These are phyloP conservation scores for Russula abietina DNA, from an alignment of 768 basidiomycete species.

Conservation along the genomic window DNA sequence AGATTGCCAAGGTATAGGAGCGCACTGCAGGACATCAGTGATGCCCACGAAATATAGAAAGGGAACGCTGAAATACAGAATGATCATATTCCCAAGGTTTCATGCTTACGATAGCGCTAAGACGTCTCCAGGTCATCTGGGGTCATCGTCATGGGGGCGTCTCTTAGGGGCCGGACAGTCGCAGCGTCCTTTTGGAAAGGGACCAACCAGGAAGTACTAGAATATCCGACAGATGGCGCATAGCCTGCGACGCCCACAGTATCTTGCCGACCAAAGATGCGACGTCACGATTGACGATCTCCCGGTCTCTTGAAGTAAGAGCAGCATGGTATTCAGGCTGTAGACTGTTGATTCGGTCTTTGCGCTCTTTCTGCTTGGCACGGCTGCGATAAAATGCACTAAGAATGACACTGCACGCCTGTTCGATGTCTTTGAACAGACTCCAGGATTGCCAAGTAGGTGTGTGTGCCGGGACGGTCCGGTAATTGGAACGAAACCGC, in stretches of 20 bases:
- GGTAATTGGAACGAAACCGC: too few relatives aligned
- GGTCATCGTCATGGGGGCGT: slow-evolving; percentile 60
- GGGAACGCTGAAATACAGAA: slow-evolving; percentile 28
- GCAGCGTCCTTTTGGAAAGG: slow-evolving; percentile 45
- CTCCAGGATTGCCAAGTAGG: slow-evolving; percentile 16
- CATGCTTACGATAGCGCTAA: slow-evolving; percentile 55
- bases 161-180: slow-evolving; percentile 46
- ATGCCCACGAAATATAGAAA: not conserved
- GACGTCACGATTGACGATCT: slow-evolving; percentile 32
- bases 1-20: slow-evolving; percentile 34
- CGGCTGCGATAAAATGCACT: slow-evolving; percentile 24
- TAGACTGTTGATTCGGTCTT: slow-evolving; percentile 31
- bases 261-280: slow-evolving; percentile 39
- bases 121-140: slow-evolving; percentile 59
- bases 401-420: not conserved
- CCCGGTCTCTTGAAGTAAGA: slow-evolving; percentile 31
- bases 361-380: slow-evolving; percentile 34
- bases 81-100: slow-evolving; percentile 67
- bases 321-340: slow-evolving; percentile 32
- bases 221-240: slow-evolving; percentile 57
- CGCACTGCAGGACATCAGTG: slow-evolving; percentile 26
- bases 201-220: slow-evolving; percentile 37
- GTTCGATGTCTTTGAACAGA: not conserved
- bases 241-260: slow-evolving; percentile 49
- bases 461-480: too few relatives aligned